Percentiles rank a stretch among this genome's conserved stretches.
Evolutionary conservation across 352 stramenopile species (phyloP).

Genomic region (Phytopythium ostracodes): DNA sequence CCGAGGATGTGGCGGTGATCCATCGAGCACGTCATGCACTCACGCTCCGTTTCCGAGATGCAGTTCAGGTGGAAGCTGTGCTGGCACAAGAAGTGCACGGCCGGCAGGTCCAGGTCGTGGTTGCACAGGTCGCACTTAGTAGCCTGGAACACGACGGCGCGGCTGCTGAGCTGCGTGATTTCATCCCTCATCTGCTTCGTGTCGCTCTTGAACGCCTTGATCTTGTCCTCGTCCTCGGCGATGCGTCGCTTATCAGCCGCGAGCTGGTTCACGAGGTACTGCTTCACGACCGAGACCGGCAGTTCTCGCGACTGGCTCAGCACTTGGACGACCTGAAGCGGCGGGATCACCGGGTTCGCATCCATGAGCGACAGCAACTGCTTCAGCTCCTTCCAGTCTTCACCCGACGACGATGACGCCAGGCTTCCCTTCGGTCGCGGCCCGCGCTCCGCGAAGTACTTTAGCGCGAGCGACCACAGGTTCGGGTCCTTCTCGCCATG

Average conservation of each 20-base stretch:
- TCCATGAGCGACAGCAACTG: slow-evolving; percentile 77
- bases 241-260: slow-evolving; percentile 77
- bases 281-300: slow-evolving; percentile 76
- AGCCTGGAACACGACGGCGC: slow-evolving; percentile 87
- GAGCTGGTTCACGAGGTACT: slow-evolving; percentile 86
- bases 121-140: slow-evolving; percentile 90
- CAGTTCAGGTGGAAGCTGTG: slow-evolving; percentile 90
- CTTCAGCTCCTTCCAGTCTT: slow-evolving; percentile 81
- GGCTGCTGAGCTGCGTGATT: slow-evolving; percentile 75
- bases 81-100: slow-evolving; percentile 90
- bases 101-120: slow-evolving; percentile 87
- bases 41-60: slow-evolving; percentile 85
- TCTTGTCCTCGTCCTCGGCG: slow-evolving; percentile 83
- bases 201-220: slow-evolving; percentile 81
- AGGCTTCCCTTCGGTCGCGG: slow-evolving; percentile 54
- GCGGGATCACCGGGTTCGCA: slow-evolving; percentile 74
- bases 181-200: slow-evolving; percentile 91
- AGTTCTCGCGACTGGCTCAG: slow-evolving; percentile 79
- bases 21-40: slow-evolving; percentile 87
- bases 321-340: slow-evolving; percentile 83
- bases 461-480: slow-evolving; percentile 87
- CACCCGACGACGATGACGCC: slow-evolving; percentile 34
- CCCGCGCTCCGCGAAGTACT: slow-evolving; percentile 86
- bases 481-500: slow-evolving; percentile 88
- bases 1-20: slow-evolving; percentile 82